Conservation (phyloP, 2,329 filamentous ascomycete genomes). For the Shiraia sp. region DNA sequence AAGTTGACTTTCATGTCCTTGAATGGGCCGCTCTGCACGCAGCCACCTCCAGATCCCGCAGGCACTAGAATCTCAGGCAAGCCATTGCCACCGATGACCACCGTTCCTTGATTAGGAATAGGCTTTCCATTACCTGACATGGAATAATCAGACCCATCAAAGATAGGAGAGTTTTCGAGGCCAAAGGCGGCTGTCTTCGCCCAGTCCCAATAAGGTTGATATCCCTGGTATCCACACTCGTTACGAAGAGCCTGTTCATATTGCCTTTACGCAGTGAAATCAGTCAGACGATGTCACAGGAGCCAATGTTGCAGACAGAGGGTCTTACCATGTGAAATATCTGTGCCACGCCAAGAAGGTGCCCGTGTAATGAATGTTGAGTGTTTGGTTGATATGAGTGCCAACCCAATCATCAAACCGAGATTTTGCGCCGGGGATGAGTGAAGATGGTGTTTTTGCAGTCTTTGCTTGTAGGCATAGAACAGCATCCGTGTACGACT, state of each 20-base stretch:
- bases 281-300: too few species aligned
- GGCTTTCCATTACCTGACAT: slow-evolving; percentile 52
- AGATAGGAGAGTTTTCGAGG: slow-evolving; percentile 52
- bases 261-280: slow-evolving; percentile 6
- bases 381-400: slow-evolving; percentile 43
- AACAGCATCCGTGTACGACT: slow-evolving; percentile 42
- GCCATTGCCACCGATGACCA: slow-evolving; percentile 21
- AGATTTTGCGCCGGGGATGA: slow-evolving; percentile 35
- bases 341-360: slow-evolving; percentile 44
- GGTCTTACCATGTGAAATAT: slow-evolving; percentile 38
- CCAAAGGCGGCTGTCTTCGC: slow-evolving; percentile 52
- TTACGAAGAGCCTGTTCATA: slow-evolving; percentile 48
- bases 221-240: slow-evolving; percentile 49
- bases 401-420: slow-evolving; percentile 45
- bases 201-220: slow-evolving; percentile 59
- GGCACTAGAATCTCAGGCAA: slow-evolving; percentile 43
- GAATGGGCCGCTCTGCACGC: slow-evolving; percentile 57
- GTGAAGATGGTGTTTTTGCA: slow-evolving; percentile 28
- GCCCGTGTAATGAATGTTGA: slow-evolving; percentile 41
- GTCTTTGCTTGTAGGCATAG: slow-evolving; percentile 38
- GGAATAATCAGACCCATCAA: slow-evolving; percentile 57
- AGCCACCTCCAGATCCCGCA: slow-evolving; percentile 59
- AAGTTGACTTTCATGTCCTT: slow-evolving; percentile 41
- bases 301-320: too few species aligned
- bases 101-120: slow-evolving; percentile 31